Evolutionary conservation across 768 basidiomycete genomes (phyloP), one percentile per base, ranked within the genome.

Genomic region (Kwoniella europaea): DNA sequence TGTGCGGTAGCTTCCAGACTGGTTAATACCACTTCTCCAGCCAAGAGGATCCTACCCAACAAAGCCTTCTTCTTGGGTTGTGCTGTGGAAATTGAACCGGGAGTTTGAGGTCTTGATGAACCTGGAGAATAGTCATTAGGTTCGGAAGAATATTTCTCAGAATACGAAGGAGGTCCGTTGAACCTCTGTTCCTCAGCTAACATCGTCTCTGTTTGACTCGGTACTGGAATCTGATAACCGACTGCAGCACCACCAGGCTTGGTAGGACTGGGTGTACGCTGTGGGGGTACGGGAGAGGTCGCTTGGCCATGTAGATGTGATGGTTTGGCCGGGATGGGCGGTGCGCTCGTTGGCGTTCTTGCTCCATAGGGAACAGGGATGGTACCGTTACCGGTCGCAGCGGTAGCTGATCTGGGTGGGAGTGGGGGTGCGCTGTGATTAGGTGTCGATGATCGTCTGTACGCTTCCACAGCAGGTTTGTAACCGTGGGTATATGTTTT

Each of bases 11-110:
- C 79, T 68, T 83, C 82, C 46, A 83, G 41, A 53, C 78, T 80
- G 15, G 79, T 81, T 16, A 82, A 69, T n/a, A 83, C 78, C n/a
- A 83, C 82, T 46, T 83, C 82, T 24, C 78, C 81, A 20, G 81
- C 81, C 12, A 79, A 67, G 4, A 81, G 57, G 41, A 74, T 57
- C 20, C 78, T 57, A 20, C 68, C 69, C 50, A 76, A 65, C 56
- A 79, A 74, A n/a, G 63, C 58, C 42, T 69, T 50, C 56, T 75
- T 74, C 54, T 69, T 74, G 1, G 55, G 67, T 43, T 64, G 58
- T n/a, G 65, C 29, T 6, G 46, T 41, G 16, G 61, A n/a, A 13
- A 1, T 27, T 16, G 57, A 12, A 44, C 50, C 56, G 3, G 71
- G 65, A 10, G 61, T 74, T 20, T 29, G 9, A 29, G 69, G 60